These are phyloP conservation scores for Zea mays DNA, from an alignment of 176 grass and related monocot species.

Conservation along the genomic window Zm-B73-REFERENCE-NAM-5.0 NC_050096.1:188241501-188242000, in stretches of 20 bases:
- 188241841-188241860: neutral
- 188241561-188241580: slow-evolving; percentile 70
- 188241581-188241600: slow-evolving; percentile 96
- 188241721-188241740: slow-evolving; percentile 11
- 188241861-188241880: slow-evolving; percentile 29
- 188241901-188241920: neutral
- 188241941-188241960: slow-evolving; percentile 29
- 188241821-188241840: neutral
- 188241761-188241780: neutral
- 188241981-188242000: neutral
- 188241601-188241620: slow-evolving; percentile 96
- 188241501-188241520: slow-evolving; percentile 80
- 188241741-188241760: neutral
- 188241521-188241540: slow-evolving; percentile 63
- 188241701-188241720: slow-evolving; percentile 24
- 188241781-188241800: neutral
- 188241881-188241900: neutral
- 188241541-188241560: slow-evolving; percentile 46
- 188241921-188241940: neutral
- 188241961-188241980: neutral
- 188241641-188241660: slow-evolving; percentile 79
- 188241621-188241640: slow-evolving; percentile 95
- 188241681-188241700: slow-evolving; percentile 24
- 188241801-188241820: slow-evolving; percentile 8
- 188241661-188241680: slow-evolving; percentile 75